phyloP scores from a whole-genome alignment of 345 rosid genomes.

The Euphorbia pulcherrima region DNA sequence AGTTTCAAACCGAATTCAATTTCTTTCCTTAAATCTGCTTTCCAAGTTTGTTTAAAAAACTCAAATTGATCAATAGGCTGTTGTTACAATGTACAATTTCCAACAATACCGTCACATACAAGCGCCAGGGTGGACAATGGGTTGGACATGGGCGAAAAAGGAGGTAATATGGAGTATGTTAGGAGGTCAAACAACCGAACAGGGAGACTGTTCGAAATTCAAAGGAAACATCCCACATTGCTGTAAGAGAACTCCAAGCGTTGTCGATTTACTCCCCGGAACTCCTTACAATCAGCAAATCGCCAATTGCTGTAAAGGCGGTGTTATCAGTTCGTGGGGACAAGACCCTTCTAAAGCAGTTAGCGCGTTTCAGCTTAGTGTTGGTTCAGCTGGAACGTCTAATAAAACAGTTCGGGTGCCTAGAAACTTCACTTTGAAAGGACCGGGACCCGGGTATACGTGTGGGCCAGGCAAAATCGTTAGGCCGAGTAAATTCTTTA shows the following conservation, averaged over 20 bases:
- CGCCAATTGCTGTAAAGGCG: conserved; percentile 88
- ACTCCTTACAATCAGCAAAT: conserved; percentile 63
- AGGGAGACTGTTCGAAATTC: conserved; percentile 87
- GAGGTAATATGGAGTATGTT: conserved; percentile 80
- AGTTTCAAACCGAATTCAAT: conserved; percentile 20
- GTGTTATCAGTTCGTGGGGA: conserved; percentile 63
- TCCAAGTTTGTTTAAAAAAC: background rate
- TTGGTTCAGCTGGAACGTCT: conserved; percentile 74
- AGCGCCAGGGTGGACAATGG: conserved; percentile 76
- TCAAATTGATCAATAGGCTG: conserved; percentile 44
- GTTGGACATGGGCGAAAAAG: conserved; percentile 78
- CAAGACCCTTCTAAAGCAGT: conserved; percentile 72
- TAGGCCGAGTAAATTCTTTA: conserved; percentile 42
- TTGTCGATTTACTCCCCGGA: conserved; percentile 85
- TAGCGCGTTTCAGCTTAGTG: conserved; percentile 71
- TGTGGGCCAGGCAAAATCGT: conserved; percentile 65
- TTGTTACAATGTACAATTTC: conserved; percentile 66
- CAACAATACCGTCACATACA: conserved; percentile 85
- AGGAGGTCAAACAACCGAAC: conserved; percentile 79
- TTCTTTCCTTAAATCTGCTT: background rate
- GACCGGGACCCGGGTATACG: conserved; percentile 89
- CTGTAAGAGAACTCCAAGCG: conserved; percentile 65
- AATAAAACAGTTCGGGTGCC: conserved; percentile 70
- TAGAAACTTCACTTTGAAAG: conserved; percentile 60
- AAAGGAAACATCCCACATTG: conserved; percentile 78